Percentiles rank a stretch among this genome's conserved stretches.
Conservation (phyloP, 192 early-diverging fungal species). For the Podila clonocystis region DNA sequence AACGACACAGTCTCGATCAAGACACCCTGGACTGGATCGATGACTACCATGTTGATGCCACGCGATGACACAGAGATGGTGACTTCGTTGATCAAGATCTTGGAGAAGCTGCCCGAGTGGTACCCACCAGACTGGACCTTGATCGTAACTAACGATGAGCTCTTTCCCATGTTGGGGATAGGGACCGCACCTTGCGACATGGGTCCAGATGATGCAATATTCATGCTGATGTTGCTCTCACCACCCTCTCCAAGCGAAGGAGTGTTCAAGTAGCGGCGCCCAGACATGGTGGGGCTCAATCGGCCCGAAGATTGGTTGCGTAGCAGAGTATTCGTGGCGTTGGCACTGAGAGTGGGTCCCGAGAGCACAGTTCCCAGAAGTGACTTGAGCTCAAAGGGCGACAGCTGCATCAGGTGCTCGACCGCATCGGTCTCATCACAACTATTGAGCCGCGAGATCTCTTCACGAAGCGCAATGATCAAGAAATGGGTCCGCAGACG, state of each 20-base stretch:
- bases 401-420: constrained; percentile 83
- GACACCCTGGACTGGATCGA: constrained; percentile 76
- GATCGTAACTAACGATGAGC: constrained; percentile 61
- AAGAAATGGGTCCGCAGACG: constrained; percentile 83
- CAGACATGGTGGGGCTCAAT: constrained; percentile 37
- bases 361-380: constrained; percentile 78
- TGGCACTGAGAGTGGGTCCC: constrained; percentile 61
- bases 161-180: constrained; percentile 45
- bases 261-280: constrained; percentile 3
- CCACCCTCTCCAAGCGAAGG: not conserved
- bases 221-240: constrained; percentile 6
- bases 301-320: constrained; percentile 54
- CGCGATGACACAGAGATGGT: constrained; percentile 65
- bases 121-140: constrained; percentile 78
- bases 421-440: constrained; percentile 84
- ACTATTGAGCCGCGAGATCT: constrained; percentile 76
- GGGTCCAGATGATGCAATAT: constrained; percentile 22
- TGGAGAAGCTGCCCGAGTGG: constrained; percentile 78
- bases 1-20: constrained; percentile 76
- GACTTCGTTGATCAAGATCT: constrained; percentile 67
- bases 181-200: constrained; percentile 27
- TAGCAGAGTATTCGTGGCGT: constrained; percentile 52
- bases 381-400: constrained; percentile 83
- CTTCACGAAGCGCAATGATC: constrained; percentile 88
- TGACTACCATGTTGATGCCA: constrained; percentile 80